A percentile compares a stretch with the other conserved stretches of the same genome.
These are phyloP conservation scores for Rhizophora apiculata DNA, from an alignment of 345 rosid genomes.

Conservation along the genomic window DNA sequence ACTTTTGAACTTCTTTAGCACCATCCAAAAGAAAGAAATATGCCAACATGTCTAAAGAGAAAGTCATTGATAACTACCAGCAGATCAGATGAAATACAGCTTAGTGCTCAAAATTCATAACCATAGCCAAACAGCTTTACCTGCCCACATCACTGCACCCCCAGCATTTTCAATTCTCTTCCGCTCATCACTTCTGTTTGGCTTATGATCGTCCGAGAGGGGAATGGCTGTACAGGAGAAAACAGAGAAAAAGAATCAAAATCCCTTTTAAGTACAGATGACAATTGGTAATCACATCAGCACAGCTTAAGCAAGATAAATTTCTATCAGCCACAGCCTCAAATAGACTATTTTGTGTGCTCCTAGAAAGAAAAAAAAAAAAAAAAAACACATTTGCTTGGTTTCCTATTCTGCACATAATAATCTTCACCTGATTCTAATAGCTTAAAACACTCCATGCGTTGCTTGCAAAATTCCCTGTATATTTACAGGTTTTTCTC, in stretches of 20 bases:
- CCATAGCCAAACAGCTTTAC: conserved; percentile 35
- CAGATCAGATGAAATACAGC: not conserved
- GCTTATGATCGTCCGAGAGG: conserved; percentile 98
- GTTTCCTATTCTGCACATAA: not conserved
- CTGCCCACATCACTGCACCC: conserved; percentile 98
- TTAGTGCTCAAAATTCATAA: conserved; percentile 6
- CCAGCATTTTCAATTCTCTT: conserved; percentile 97
- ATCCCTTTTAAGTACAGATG: not conserved
- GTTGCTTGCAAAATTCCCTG: no score
- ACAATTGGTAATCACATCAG: not conserved
- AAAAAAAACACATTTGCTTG: not conserved
- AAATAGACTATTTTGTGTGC: not conserved
- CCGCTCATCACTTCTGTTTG: conserved; percentile 96
- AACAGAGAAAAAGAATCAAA: conserved; percentile 14
- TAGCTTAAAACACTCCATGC: no score
- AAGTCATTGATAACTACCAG: conserved; percentile 2
- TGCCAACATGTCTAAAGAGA: not conserved
- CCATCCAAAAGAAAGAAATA: not conserved
- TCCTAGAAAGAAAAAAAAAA: not conserved
- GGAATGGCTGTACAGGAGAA: conserved; percentile 60
- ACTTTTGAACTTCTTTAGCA: not conserved
- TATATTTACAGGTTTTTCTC: no score
- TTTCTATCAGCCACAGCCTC: not conserved
- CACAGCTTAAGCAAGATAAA: not conserved
- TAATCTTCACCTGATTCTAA: no score